Percentiles rank a stretch among this genome's conserved stretches.
Conservation (phyloP, 83 land plant species). For the Picea mariana region DNA sequence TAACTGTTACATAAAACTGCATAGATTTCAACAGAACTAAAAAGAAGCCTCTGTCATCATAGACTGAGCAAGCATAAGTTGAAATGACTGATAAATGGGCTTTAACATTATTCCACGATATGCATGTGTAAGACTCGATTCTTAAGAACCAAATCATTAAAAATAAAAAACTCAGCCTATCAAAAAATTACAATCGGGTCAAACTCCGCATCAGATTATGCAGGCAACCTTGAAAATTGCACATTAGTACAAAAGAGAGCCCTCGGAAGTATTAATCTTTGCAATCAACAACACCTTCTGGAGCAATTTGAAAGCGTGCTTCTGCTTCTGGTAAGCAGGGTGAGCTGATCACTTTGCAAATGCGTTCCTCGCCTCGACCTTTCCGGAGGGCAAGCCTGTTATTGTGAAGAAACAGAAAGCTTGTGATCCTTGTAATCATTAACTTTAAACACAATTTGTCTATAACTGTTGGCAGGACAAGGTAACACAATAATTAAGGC, state of each 20-base stretch:
- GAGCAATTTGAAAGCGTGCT: constrained; percentile 87
- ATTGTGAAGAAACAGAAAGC: not conserved
- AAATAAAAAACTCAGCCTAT: not conserved
- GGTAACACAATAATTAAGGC: not conserved
- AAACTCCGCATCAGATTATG: not conserved
- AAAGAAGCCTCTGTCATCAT: not conserved
- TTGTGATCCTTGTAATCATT: not conserved
- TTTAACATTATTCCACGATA: too few relatives aligned
- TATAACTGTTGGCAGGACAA: not conserved
- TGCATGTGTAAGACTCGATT: not conserved
- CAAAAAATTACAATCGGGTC: not conserved
- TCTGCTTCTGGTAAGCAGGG: constrained; percentile 97
- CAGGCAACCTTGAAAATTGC: too few relatives aligned
- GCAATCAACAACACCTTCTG: constrained; percentile 88
- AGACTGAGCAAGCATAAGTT: not conserved
- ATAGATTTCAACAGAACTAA: not conserved
- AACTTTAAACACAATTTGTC: too few relatives aligned
- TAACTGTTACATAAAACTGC: constrained; percentile 3
- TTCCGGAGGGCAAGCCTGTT: constrained; percentile 85
- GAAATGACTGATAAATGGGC: not conserved
- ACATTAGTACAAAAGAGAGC: not conserved
- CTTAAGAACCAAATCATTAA: not conserved
- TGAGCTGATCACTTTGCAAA: constrained; percentile 93
- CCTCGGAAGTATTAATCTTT: constrained; percentile 57
- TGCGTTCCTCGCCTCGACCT: constrained; percentile 91